Percentiles rank a stretch among this genome's conserved stretches.
Evolutionary conservation across 2,329 filamentous ascomycete species (phyloP).

Genomic region (Epichloe gansuensis): DNA sequence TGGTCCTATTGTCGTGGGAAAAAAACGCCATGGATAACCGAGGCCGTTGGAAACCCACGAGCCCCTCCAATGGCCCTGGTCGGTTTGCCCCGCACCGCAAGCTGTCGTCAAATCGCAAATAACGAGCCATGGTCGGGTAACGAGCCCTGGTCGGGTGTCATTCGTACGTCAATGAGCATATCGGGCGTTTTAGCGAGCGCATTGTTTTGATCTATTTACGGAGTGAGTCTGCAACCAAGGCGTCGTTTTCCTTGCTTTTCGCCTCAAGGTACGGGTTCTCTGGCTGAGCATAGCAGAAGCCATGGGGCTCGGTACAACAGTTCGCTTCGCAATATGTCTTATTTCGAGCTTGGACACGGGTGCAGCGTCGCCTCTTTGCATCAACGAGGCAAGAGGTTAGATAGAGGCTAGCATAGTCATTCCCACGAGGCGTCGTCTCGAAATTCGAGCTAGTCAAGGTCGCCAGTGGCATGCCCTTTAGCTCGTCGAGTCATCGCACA

Average conservation of each 20-base stretch:
- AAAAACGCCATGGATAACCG: neutral
- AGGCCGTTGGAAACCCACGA: neutral
- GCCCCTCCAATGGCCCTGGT: neutral
- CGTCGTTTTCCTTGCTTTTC: no score
- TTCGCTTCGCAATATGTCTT: neutral
- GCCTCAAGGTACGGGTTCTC: neutral
- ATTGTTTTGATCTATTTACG: neutral
- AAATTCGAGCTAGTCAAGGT: constrained; percentile 1
- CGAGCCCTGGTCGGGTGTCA: neutral
- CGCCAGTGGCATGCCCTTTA: constrained; percentile 1
- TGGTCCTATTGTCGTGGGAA: neutral
- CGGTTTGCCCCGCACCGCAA: constrained; percentile 1
- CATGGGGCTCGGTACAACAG: constrained; percentile 1
- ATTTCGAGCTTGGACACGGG: neutral
- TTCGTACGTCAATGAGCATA: neutral
- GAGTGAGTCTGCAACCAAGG: no score
- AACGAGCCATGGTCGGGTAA: neutral
- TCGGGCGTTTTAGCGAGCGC: neutral
- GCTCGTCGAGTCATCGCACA: neutral
- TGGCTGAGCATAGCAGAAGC: neutral
- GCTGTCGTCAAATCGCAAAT: neutral
- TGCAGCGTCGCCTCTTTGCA: neutral
- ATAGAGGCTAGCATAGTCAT: neutral
- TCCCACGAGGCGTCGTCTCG: constrained; percentile 2
- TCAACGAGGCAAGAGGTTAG: neutral